Conservation (phyloP, 2,329 filamentous ascomycete genomes). For the Calonectria crousiana region DNA sequence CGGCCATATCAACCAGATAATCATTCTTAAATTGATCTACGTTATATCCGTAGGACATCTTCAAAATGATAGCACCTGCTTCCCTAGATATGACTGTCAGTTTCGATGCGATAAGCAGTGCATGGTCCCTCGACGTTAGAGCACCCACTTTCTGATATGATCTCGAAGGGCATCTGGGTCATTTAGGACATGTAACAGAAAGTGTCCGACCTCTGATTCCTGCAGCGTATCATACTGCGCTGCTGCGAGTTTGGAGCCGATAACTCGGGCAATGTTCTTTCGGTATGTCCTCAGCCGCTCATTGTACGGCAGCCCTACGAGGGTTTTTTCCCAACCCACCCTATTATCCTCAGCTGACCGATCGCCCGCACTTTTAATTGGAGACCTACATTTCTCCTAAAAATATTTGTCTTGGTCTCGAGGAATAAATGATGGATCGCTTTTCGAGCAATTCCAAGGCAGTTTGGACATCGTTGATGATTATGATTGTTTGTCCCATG, state of each 20-base stretch:
- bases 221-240: constrained; percentile 56
- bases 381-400: constrained; percentile 29
- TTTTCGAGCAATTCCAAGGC: constrained; percentile 53
- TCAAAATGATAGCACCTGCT: constrained; percentile 32
- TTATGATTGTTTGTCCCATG: constrained; percentile 54
- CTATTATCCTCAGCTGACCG: neutral
- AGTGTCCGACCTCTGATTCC: constrained; percentile 52
- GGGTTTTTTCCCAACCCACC: constrained; percentile 45
- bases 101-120: neutral
- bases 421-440: constrained; percentile 25
- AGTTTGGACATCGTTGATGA: constrained; percentile 53
- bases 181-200: constrained; percentile 47
- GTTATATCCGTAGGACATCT: constrained; percentile 37
- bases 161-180: constrained; percentile 51
- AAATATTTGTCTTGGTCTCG: constrained; percentile 30
- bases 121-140: neutral
- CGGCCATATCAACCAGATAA: constrained; percentile 29
- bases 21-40: constrained; percentile 33
- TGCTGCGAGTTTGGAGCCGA: constrained; percentile 57
- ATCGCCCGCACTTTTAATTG: fast-evolving
- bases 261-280: constrained; percentile 57
- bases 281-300: constrained; percentile 55
- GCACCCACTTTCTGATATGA: constrained; percentile 56
- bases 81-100: constrained; percentile 18
- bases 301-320: constrained; percentile 52